Evolutionary conservation across 106 monocot species (phyloP).

Genomic region (Allium sativum): DNA sequence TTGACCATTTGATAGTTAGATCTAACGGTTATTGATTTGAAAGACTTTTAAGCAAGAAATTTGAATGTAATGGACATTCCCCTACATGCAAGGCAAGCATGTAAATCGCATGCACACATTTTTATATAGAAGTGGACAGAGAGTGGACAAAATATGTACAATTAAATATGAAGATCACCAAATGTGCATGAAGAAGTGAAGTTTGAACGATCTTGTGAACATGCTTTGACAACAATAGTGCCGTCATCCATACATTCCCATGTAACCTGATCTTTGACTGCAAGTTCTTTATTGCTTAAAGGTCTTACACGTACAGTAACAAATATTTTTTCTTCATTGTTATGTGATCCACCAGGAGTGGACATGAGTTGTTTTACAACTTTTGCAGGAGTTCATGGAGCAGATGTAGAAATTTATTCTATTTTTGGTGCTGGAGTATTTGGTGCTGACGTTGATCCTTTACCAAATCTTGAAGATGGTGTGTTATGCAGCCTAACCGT

Average conservation of each 20-base stretch:
- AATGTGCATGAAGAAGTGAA: slow-evolving; percentile 51
- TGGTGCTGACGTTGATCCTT: slow-evolving; percentile 32
- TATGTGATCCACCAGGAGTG: slow-evolving; percentile 42
- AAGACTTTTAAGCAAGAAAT: too few species aligned
- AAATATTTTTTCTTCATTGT: slow-evolving; percentile 87
- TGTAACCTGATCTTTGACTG: slow-evolving; percentile 57
- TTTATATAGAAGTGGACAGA: too few species aligned
- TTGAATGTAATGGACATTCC: too few species aligned
- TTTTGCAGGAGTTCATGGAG: slow-evolving; percentile 59
- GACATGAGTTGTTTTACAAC: slow-evolving; percentile 43
- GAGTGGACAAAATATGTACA: too few species aligned
- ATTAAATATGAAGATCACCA: too few species aligned
- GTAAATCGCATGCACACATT: too few species aligned
- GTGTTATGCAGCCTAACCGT: slow-evolving; percentile 31
- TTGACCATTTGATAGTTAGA: too few species aligned
- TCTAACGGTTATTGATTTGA: too few species aligned
- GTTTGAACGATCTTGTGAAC: slow-evolving; percentile 51
- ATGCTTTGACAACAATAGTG: slow-evolving; percentile 47
- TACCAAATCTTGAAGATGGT: slow-evolving; percentile 55
- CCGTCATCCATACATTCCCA: slow-evolving; percentile 75
- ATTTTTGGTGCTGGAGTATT: slow-evolving; percentile 70
- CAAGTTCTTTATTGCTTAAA: slow-evolving; percentile 59
- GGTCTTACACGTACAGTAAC: slow-evolving; percentile 88
- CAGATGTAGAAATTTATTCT: slow-evolving; percentile 39
- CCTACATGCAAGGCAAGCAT: too few species aligned